Base-by-base conservation (phyloP, 2,329 filamentous ascomycete species). In the Aspergillus sp. region DNA sequence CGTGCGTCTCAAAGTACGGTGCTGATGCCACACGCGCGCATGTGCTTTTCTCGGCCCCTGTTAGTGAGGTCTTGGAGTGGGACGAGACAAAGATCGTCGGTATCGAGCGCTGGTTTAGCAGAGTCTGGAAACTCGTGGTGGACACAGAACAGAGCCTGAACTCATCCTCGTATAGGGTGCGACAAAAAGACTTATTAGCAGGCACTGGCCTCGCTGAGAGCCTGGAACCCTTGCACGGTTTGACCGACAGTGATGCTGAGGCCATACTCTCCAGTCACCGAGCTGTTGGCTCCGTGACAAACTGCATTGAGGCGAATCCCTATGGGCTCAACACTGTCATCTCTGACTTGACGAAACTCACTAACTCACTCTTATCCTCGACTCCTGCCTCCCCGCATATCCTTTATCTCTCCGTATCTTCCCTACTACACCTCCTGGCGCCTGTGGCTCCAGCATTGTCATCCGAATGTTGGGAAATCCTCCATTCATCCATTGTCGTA, bases 31-130 rank as follows among this genome's bases (percentile, higher is more conserved):
- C 90, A 2, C 82, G 92, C 56, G 91, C 91, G 4, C 92, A 96
- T 70, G 90, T 96, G 70, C 82, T 96, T 6, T 96, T 96, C 78
- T 90, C 93, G 66, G 92, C 92, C 1, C 91, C 92, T 0, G 89
- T 96, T 14, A 86, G 82, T 43, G 91, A 96, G 56, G 84, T 95
- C 1, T 82, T 96, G 2, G 90, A 95, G 71, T 96, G 92, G 91
- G 91, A 96, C 54, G 90, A 91, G 68, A 79, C 82, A 41, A 93
- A 92, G 72, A 93, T 96, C 50, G 79, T 86, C 0, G 92, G 92
- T 2, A 84, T 96, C 17, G 89, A 90, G 50, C 84, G 92, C 52
- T 96, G 92, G 92, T 81, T 96, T 15, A 79, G 81, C 3, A 83
- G 89, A 19, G 70, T 96, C 15, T 78, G 87, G 71, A 84, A 86